Base-by-base conservation (phyloP, 495 filamentous ascomycete genomes). In the Penicillium riverlandense region DNA sequence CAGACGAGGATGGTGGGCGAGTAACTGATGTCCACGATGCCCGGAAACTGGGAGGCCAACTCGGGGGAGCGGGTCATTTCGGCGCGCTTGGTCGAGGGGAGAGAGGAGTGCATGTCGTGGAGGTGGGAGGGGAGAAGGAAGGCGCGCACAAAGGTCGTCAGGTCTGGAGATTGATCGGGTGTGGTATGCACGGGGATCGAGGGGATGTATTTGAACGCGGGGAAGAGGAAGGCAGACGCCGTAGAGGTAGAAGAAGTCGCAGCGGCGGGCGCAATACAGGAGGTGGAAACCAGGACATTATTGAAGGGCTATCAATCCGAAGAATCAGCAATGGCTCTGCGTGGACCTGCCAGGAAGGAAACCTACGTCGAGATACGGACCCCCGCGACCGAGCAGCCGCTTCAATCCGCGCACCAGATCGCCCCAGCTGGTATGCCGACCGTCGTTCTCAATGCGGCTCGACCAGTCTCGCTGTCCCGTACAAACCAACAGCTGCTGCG, bases 381-480 rank as follows among this genome's bases (percentile, higher is more conserved):
- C 88, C 10, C 77, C 78, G 15, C 77, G 72, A 8, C 80, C 84
- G 33, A 88, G 52, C 16, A 89, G 54, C 28, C 66, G 64, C 61
- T 85, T 91, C 48, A 96, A 56, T 34, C 79, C 77, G 38, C 83
- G 78, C 1, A 83, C 86, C 8, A 96, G 65, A 47, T 80, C 79
- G n/a, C 65, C 68, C 63, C 64, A 68, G 28, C 50, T 50, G 33
- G 57, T 29, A 7, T 52, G 48, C 12, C 62, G 36, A 22, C 67
- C 75, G 29, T 85, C 78, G 75, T 95, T 59, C 61, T 84, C 69
- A 59, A 90, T 83, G 35, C 71, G 69, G 58, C 73, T 78, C 12
- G 74, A 74, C 92, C 92, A 98, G 61, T 96, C 86, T 14, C 70
- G 55, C 44, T 80, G 76, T 7, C 87, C 88, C 1, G 90, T 95